These are phyloP conservation scores for Xanthoceras sorbifolium DNA, from an alignment of 345 rosid species.

Conservation along the genomic window DNA sequence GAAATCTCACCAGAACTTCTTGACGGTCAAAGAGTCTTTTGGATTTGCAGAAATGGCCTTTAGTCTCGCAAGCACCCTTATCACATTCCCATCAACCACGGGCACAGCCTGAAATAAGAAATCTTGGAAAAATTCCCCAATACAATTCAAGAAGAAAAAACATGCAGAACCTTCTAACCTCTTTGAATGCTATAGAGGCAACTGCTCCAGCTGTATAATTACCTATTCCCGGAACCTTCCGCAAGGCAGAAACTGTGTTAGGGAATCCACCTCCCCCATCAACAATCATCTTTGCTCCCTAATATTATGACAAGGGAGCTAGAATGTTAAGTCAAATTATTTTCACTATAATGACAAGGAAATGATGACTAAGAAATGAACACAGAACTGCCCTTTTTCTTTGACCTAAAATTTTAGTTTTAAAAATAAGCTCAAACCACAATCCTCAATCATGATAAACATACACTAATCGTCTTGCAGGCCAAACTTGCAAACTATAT, in stretches of 20 bases:
- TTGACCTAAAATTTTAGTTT: too few relatives aligned
- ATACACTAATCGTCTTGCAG: too few relatives aligned
- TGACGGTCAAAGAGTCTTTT: slow-evolving; percentile 57
- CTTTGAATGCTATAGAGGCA: slow-evolving; percentile 73
- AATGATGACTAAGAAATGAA: too few relatives aligned
- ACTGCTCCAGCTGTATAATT: slow-evolving; percentile 80
- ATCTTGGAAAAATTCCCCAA: slow-evolving; percentile 5
- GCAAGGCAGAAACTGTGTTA: slow-evolving; percentile 42
- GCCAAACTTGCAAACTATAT: too few relatives aligned
- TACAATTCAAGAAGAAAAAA: slow-evolving; percentile 15
- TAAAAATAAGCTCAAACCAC: too few relatives aligned
- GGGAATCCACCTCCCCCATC: slow-evolving; percentile 56
- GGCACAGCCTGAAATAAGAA: slow-evolving; percentile 58
- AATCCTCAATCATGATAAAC: too few relatives aligned
- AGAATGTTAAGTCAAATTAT: not conserved
- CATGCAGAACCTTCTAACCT: slow-evolving; percentile 43
- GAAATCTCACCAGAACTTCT: slow-evolving; percentile 66
- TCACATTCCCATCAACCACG: slow-evolving; percentile 73
- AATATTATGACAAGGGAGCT: not conserved
- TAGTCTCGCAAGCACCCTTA: slow-evolving; percentile 70
- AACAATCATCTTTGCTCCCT: slow-evolving; percentile 75
- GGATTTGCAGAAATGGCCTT: slow-evolving; percentile 86
- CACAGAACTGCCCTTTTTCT: too few relatives aligned
- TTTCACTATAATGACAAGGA: too few relatives aligned
- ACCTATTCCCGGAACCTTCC: slow-evolving; percentile 71